These are phyloP conservation scores for Oryza glaberrima DNA, from an alignment of 176 grass and related monocot genomes.

Conservation along the genomic window DNA sequence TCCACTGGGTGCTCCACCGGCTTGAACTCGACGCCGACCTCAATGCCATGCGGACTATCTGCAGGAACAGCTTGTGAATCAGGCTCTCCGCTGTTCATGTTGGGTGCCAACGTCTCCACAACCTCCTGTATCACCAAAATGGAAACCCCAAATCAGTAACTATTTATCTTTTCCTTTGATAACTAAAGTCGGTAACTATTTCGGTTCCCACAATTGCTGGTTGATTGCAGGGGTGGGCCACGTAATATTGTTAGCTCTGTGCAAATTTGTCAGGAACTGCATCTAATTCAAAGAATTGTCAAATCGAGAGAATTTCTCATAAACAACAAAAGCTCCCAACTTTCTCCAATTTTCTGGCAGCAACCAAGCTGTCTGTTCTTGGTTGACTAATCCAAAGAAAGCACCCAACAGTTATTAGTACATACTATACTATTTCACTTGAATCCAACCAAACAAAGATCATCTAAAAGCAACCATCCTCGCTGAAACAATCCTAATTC, in stretches of 20 bases:
- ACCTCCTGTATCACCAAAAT: slow-evolving; percentile 51
- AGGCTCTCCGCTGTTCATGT: slow-evolving; percentile 43
- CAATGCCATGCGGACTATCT: slow-evolving; percentile 59
- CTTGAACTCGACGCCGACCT: slow-evolving; percentile 71
- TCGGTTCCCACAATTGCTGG: not conserved
- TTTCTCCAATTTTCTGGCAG: not conserved
- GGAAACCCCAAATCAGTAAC: slow-evolving; percentile 25
- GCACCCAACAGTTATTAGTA: not conserved
- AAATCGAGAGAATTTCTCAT: not conserved
- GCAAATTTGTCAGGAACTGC: not conserved
- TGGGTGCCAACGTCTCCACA: slow-evolving; percentile 61
- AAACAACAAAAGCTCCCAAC: not conserved
- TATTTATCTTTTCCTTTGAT: not conserved
- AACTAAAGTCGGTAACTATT: not conserved
- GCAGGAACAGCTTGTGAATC: slow-evolving; percentile 38
- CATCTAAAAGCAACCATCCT: slow-evolving; percentile 8
- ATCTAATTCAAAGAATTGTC: not conserved
- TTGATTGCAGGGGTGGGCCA: slow-evolving; percentile 7
- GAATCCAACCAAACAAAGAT: slow-evolving; percentile 11
- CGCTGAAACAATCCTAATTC: slow-evolving; percentile 16
- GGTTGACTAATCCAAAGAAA: slow-evolving; percentile 8
- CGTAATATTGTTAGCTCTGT: not conserved
- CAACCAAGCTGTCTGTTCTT: not conserved
- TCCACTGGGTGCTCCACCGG: slow-evolving; percentile 88
- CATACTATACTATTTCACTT: not conserved